These are phyloP conservation scores for Zalaria sp. DNA, from an alignment of 2,329 filamentous ascomycete species.

Conservation along the genomic window DNA sequence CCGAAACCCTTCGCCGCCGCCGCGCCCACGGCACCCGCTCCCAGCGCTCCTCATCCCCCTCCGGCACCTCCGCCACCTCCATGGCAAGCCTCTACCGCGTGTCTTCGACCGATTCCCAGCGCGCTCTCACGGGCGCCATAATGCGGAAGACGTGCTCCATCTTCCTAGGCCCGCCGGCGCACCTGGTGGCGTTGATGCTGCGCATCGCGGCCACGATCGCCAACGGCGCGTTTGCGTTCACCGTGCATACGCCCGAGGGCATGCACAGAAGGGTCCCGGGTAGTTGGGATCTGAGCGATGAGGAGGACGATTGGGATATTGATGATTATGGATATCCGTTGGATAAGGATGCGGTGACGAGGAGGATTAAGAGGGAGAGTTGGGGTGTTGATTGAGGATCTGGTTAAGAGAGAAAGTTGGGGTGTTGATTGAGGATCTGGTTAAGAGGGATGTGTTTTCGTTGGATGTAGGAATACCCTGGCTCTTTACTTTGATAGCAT, in stretches of 20 bases:
- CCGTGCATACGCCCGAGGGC: not conserved
- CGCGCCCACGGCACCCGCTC: constrained; percentile 17
- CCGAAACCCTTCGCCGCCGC: constrained; percentile 21
- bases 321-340: constrained; percentile 1
- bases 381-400: too few species aligned
- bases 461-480: too few species aligned
- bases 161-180: constrained; percentile 64
- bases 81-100: not conserved
- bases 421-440: too few species aligned
- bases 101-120: constrained; percentile 2
- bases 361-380: too few species aligned
- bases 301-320: constrained; percentile 8
- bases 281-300: constrained; percentile 7
- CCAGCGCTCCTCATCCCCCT: not conserved
- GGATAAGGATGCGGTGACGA: too few species aligned
- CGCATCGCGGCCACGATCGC: constrained; percentile 66
- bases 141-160: constrained; percentile 66
- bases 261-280: constrained; percentile 4
- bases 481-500: too few species aligned
- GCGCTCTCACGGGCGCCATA: constrained; percentile 30
- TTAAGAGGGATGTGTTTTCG: too few species aligned
- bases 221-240: constrained; percentile 21
- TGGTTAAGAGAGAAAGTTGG: too few species aligned
- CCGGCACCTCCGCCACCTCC: not conserved
- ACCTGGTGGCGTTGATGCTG: constrained; percentile 66